Evolutionary conservation across 2,329 filamentous ascomycete genomes (phyloP).

Genomic region (Fusarium secorum): DNA sequence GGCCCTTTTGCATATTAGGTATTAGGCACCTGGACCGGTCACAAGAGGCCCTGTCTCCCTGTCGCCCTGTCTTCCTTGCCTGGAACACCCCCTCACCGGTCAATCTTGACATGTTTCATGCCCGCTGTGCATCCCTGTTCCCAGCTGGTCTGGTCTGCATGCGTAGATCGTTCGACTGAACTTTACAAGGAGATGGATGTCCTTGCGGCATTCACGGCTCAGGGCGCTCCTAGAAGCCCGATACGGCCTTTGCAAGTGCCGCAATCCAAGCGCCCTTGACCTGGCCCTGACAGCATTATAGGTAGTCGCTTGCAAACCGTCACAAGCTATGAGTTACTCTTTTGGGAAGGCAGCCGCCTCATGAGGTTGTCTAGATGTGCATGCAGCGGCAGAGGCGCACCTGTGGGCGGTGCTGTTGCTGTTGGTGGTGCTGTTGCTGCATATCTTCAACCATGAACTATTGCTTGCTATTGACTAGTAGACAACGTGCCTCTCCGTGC

Average conservation of each 20-base stretch:
- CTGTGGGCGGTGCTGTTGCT: background rate
- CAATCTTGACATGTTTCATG: slow-evolving; percentile 35
- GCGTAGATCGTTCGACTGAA: slow-evolving; percentile 26
- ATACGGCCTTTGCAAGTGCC: slow-evolving; percentile 16
- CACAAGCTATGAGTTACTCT: background rate
- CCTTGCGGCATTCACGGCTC: slow-evolving; percentile 17
- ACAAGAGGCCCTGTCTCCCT: slow-evolving; percentile 23
- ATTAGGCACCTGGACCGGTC: slow-evolving; percentile 15
- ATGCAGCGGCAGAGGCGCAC: slow-evolving; percentile 25
- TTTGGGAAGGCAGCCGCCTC: background rate
- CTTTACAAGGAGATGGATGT: slow-evolving; percentile 13
- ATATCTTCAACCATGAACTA: slow-evolving; percentile 11
- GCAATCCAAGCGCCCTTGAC: slow-evolving; percentile 11
- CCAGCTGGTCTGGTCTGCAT: slow-evolving; percentile 3
- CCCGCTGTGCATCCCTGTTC: slow-evolving; percentile 23
- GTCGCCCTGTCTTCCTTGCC: slow-evolving; percentile 3
- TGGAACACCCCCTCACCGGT: slow-evolving; percentile 29
- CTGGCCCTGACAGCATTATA: slow-evolving; percentile 10
- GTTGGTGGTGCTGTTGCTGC: background rate
- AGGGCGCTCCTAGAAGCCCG: background rate
- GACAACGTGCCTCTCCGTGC: background rate
- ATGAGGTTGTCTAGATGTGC: background rate
- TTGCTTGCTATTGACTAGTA: background rate
- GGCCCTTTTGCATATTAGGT: slow-evolving; percentile 10
- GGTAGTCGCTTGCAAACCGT: background rate